Percentiles rank a stretch among this genome's conserved stretches.
phyloP scores from a whole-genome alignment of 495 filamentous ascomycete species.

The Terfezia boudieri region DNA sequence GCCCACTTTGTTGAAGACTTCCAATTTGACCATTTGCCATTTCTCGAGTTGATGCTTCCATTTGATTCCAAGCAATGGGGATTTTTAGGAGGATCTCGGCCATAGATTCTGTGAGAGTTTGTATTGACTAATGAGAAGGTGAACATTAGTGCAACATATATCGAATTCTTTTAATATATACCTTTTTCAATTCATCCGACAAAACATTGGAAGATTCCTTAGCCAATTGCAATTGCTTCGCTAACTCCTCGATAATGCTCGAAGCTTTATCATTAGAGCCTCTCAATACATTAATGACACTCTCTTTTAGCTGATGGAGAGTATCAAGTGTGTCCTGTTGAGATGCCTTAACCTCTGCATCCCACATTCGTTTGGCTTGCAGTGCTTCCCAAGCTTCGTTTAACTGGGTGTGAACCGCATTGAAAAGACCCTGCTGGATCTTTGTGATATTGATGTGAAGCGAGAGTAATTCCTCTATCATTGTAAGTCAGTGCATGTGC shows the following conservation, averaged over 20 bases:
- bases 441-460: conserved; percentile 17
- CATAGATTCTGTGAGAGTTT: neutral
- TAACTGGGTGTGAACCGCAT: conserved; percentile 4
- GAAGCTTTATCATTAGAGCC: neutral
- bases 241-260: neutral
- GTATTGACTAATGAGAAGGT: neutral
- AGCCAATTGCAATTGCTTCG: neutral
- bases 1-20: neutral
- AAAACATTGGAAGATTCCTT: neutral
- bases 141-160: neutral
- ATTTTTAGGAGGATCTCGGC: neutral
- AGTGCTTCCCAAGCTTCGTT: conserved; percentile 6
- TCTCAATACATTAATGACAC: neutral
- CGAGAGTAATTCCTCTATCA: neutral
- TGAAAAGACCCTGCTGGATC: conserved; percentile 8
- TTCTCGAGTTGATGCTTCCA: neutral
- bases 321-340: neutral
- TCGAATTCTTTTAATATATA: neutral
- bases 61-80: neutral
- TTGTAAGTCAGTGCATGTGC: no score
- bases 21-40: no score
- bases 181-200: neutral
- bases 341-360: neutral
- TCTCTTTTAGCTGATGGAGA: neutral
- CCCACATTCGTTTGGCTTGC: conserved; percentile 4